Conservation (phyloP, 2,329 filamentous ascomycete species). For the Geoglossum cookeanum region DNA sequence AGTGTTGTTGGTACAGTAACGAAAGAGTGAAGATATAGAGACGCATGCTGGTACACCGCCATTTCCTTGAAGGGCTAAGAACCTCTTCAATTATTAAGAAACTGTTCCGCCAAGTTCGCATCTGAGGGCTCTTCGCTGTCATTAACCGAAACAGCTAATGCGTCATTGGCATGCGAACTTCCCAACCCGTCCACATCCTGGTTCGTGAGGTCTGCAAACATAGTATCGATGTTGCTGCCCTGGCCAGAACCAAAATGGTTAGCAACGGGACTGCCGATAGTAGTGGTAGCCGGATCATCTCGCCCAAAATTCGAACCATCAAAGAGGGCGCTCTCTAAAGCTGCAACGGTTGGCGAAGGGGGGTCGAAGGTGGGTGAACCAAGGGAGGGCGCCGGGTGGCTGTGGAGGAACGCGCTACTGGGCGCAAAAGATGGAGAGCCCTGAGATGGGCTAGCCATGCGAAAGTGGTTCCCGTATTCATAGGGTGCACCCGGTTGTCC, state of each 20-base stretch:
- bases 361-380: conserved; percentile 1
- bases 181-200: conserved; percentile 4
- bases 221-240: conserved; percentile 4
- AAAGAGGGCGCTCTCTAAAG: neutral
- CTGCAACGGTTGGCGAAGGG: neutral
- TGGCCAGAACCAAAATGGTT: conserved; percentile 1
- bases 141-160: neutral
- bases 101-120: conserved; percentile 1
- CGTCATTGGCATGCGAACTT: conserved; percentile 3
- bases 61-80: neutral
- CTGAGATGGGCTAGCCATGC: neutral
- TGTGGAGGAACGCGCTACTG: conserved; percentile 2
- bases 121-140: neutral
- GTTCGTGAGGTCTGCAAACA: conserved; percentile 6
- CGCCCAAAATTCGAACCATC: neutral
- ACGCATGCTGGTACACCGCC: neutral
- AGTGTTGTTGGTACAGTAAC: neutral
- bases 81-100: neutral
- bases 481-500: neutral
- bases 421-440: conserved; percentile 1
- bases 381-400: neutral
- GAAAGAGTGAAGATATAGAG: neutral
- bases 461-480: conserved; percentile 1
- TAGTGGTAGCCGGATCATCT: neutral
- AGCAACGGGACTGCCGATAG: neutral